A percentile compares a stretch with the other conserved stretches of the same genome.
Evolutionary conservation across 176 grass and related monocot genomes (phyloP).

Genomic region (Eleusine coracana): DNA sequence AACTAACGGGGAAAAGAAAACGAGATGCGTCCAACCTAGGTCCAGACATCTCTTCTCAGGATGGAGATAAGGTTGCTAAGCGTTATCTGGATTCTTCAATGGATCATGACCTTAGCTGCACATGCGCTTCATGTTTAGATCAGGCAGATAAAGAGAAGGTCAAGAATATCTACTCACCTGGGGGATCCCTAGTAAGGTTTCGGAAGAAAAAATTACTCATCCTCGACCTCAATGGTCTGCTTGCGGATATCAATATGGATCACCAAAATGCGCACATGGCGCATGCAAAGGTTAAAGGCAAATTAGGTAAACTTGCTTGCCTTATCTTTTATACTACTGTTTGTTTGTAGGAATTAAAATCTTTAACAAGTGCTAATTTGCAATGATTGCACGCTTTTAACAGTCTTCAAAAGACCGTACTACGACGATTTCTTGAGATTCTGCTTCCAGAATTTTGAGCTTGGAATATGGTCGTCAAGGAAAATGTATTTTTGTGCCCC

Average conservation of each 20-base stretch:
- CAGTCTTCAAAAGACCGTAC: conserved; percentile 79
- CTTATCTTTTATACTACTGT: conserved; percentile 19
- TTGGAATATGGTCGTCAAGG: conserved; percentile 89
- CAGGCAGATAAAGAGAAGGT: conserved; percentile 37
- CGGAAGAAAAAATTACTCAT: conserved; percentile 82
- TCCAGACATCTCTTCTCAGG: conserved; percentile 20
- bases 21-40: neutral
- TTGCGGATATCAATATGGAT: conserved; percentile 73
- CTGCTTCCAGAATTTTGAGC: conserved; percentile 76
- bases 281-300: conserved; percentile 59
- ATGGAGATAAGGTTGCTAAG: neutral
- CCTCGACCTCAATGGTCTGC: conserved; percentile 90
- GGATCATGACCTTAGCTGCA: conserved; percentile 17
- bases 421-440: conserved; percentile 76
- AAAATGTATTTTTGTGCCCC: conserved; percentile 55
- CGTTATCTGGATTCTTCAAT: neutral
- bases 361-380: conserved; percentile 37
- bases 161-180: conserved; percentile 36
- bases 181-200: conserved; percentile 51
- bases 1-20: neutral
- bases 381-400: conserved; percentile 32
- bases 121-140: conserved; percentile 25
- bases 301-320: conserved; percentile 60
- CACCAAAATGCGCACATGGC: conserved; percentile 30
- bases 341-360: conserved; percentile 24